Percentiles rank a stretch among this genome's conserved stretches.
phyloP scores from a whole-genome alignment of 768 basidiomycete genomes.

The Boletales sp. region DNA sequence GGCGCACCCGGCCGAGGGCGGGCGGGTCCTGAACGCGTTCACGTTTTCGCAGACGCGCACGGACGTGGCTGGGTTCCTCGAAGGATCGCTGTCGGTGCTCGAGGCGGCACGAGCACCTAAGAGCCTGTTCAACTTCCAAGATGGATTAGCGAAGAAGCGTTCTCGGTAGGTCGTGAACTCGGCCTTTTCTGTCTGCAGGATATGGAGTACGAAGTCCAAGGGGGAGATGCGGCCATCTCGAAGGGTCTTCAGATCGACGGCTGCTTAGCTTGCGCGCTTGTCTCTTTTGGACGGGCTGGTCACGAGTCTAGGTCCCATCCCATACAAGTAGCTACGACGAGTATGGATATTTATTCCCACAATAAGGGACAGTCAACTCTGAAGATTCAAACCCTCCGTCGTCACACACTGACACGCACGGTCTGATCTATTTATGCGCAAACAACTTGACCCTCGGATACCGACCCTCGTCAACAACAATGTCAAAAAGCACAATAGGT shows the following conservation, averaged over 20 bases:
- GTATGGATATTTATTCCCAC: too few species aligned
- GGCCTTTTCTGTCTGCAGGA: neutral
- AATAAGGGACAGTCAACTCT: too few species aligned
- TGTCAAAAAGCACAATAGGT: slow-evolving; percentile 89
- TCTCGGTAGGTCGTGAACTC: neutral
- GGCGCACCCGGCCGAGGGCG: too few species aligned
- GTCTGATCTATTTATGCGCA: slow-evolving; percentile 52
- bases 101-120: slow-evolving; percentile 65
- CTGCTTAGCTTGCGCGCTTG: too few species aligned
- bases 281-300: too few species aligned
- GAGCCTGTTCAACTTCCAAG: neutral
- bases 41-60: slow-evolving; percentile 87
- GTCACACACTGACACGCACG: too few species aligned
- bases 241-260: slow-evolving; percentile 2
- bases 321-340: too few species aligned
- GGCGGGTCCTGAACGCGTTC: slow-evolving; percentile 73
- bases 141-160: neutral
- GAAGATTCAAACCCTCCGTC: too few species aligned
- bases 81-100: slow-evolving; percentile 70
- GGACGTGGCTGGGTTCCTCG: slow-evolving; percentile 78
- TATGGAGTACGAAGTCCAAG: neutral
- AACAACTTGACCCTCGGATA: slow-evolving; percentile 90
- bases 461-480: slow-evolving; percentile 90
- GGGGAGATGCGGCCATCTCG: neutral
- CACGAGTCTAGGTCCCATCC: too few species aligned